Conservation (phyloP, 495 filamentous ascomycete genomes). For the Ramalina intermedia region DNA sequence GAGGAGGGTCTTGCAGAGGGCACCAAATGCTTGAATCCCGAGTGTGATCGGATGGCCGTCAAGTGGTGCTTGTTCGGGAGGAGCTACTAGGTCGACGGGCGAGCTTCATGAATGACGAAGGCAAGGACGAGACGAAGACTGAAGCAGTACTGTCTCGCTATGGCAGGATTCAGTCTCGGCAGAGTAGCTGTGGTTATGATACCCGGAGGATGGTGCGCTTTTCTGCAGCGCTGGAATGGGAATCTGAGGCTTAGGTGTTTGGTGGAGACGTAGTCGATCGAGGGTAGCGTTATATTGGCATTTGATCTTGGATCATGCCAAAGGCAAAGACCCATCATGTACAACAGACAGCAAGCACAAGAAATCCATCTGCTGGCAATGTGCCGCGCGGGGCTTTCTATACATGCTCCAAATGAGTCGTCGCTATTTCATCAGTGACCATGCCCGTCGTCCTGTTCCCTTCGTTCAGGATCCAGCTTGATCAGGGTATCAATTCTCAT, state of each 20-base stretch:
- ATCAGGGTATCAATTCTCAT: conserved; percentile 99
- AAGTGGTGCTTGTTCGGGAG: conserved; percentile 82
- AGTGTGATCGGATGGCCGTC: conserved; percentile 59
- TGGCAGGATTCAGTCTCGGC: too few relatives aligned
- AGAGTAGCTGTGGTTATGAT: too few relatives aligned
- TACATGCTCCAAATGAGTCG: background rate
- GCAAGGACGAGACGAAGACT: background rate
- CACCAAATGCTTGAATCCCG: conserved; percentile 80
- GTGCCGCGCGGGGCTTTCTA: background rate
- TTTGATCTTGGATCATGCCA: too few relatives aligned
- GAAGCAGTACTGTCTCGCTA: background rate
- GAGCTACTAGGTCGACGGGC: conserved; percentile 5
- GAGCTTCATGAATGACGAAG: background rate
- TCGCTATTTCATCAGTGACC: conserved; percentile 33
- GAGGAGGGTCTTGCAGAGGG: conserved; percentile 60
- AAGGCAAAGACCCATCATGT: too few relatives aligned
- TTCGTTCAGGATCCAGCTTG: conserved; percentile 86
- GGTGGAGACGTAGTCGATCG: too few relatives aligned
- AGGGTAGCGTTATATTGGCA: too few relatives aligned
- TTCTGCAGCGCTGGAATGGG: too few relatives aligned
- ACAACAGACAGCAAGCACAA: too few relatives aligned
- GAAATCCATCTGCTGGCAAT: too few relatives aligned
- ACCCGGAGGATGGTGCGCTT: too few relatives aligned
- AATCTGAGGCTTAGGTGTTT: too few relatives aligned
- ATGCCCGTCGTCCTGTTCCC: conserved; percentile 62